Evolutionary conservation across 225 moss, liverwort and hornwort genomes (phyloP).

Genomic region (Climacium dendroides): DNA sequence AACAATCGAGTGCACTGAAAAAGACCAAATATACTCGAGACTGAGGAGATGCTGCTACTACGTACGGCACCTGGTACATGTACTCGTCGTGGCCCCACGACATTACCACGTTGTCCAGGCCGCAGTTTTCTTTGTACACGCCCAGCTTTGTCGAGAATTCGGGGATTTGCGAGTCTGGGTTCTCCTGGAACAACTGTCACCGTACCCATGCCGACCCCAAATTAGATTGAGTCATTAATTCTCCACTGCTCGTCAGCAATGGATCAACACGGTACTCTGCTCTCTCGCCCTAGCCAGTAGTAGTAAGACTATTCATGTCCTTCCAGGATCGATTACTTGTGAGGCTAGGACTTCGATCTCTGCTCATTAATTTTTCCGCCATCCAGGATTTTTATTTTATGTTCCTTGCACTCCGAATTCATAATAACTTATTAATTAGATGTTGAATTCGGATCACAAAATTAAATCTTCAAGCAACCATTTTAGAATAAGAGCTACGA

Average conservation of each 20-base stretch:
- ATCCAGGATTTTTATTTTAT: background rate
- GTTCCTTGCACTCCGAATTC: background rate
- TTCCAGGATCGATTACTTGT: background rate
- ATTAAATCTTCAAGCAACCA: background rate
- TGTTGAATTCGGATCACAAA: background rate
- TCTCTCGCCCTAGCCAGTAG: background rate
- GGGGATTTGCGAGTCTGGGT: constrained; percentile 15
- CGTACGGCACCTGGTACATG: constrained; percentile 31
- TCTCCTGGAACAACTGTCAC: constrained; percentile 39
- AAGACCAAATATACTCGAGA: background rate
- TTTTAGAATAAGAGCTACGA: background rate
- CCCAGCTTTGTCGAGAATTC: constrained; percentile 30
- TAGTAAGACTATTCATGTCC: background rate
- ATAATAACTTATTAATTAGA: background rate
- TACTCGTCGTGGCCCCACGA: constrained; percentile 82
- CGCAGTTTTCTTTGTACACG: constrained; percentile 47
- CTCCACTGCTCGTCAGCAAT: background rate
- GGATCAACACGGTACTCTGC: background rate
- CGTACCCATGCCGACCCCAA: background rate
- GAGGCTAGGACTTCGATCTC: background rate
- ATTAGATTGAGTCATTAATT: background rate
- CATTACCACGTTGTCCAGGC: constrained; percentile 47
- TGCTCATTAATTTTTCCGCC: background rate
- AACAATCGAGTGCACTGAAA: background rate
- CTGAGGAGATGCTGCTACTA: background rate